Percentiles rank a stretch among this genome's conserved stretches.
These are phyloP conservation scores for Sordariomycetes sp. DNA, from an alignment of 2,329 filamentous ascomycete genomes.

Conservation along the genomic window DNA sequence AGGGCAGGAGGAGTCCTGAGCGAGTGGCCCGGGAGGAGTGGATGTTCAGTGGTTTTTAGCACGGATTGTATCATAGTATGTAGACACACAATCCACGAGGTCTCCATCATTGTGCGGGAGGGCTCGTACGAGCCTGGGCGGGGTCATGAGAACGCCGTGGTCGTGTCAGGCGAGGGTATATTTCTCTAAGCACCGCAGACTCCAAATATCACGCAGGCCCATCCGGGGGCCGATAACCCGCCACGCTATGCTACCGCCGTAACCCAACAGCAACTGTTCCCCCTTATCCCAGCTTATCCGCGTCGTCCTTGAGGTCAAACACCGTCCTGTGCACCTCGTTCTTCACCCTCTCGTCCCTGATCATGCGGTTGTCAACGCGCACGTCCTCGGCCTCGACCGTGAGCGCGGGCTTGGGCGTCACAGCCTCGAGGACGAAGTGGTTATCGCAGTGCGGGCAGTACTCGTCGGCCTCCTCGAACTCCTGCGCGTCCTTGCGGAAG, in stretches of 20 bases:
- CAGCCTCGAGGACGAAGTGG: constrained; percentile 87
- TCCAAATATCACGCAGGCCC: background rate
- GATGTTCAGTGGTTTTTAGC: background rate
- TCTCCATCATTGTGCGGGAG: background rate
- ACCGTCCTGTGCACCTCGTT: constrained; percentile 42
- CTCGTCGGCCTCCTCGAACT: constrained; percentile 95
- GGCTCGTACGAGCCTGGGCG: background rate
- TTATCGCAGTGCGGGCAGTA: constrained; percentile 99
- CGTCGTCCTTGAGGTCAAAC: constrained; percentile 64
- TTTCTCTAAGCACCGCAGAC: background rate
- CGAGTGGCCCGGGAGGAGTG: background rate
- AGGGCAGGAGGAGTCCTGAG: constrained; percentile 23
- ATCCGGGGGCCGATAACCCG: background rate
- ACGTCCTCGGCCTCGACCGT: constrained; percentile 87
- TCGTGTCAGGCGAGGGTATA: background rate
- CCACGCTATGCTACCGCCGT: background rate
- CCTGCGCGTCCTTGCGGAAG: constrained; percentile 84
- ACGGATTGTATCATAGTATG: constrained; percentile 5
- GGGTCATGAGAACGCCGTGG: background rate
- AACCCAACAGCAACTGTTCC: background rate
- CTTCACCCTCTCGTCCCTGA: constrained; percentile 75
- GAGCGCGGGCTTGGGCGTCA: constrained; percentile 69
- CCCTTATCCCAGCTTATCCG: constrained; percentile 60
- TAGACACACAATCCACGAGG: constrained; percentile 1
- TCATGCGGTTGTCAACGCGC: constrained; percentile 75